A percentile compares a stretch with the other conserved stretches of the same genome.
phyloP scores from a whole-genome alignment of 129 eudicot genomes.

The Calendula officinalis region DNA sequence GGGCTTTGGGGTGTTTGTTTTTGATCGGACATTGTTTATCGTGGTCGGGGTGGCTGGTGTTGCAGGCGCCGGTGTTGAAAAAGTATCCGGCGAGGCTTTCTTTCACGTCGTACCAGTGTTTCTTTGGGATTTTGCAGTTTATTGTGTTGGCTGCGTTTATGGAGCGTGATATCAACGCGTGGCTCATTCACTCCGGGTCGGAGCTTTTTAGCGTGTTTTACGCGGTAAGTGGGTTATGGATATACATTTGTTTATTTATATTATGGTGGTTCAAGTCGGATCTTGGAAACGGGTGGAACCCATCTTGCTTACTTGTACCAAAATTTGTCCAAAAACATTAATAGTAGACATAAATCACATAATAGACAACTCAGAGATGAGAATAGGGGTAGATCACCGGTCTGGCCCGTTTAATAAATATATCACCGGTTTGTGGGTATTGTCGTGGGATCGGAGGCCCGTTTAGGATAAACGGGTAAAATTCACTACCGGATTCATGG shows the following conservation, averaged over 20 bases:
- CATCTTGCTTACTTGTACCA: conserved; percentile 5
- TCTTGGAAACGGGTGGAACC: neutral
- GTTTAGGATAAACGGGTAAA: too few relatives aligned
- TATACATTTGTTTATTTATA: too few relatives aligned
- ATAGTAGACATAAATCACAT: too few relatives aligned
- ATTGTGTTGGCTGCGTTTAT: conserved; percentile 66
- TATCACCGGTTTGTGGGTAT: too few relatives aligned
- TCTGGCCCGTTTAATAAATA: too few relatives aligned
- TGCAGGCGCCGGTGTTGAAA: conserved; percentile 85
- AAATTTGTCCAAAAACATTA: neutral
- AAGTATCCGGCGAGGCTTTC: conserved; percentile 93
- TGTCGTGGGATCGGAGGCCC: too few relatives aligned
- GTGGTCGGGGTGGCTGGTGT: conserved; percentile 94
- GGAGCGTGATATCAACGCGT: conserved; percentile 81
- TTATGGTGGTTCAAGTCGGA: neutral
- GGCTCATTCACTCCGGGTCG: conserved; percentile 84
- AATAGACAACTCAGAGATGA: too few relatives aligned
- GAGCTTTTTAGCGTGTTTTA: conserved; percentile 94
- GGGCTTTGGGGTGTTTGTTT: conserved; percentile 88
- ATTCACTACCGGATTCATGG: too few relatives aligned
- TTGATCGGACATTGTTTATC: conserved; percentile 91
- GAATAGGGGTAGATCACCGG: too few relatives aligned
- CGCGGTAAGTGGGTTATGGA: too few relatives aligned
- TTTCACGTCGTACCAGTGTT: conserved; percentile 84
- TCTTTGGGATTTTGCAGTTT: conserved; percentile 89